Conservation (phyloP, 306 rosid species). For the Citrullus colocynthis region DNA sequence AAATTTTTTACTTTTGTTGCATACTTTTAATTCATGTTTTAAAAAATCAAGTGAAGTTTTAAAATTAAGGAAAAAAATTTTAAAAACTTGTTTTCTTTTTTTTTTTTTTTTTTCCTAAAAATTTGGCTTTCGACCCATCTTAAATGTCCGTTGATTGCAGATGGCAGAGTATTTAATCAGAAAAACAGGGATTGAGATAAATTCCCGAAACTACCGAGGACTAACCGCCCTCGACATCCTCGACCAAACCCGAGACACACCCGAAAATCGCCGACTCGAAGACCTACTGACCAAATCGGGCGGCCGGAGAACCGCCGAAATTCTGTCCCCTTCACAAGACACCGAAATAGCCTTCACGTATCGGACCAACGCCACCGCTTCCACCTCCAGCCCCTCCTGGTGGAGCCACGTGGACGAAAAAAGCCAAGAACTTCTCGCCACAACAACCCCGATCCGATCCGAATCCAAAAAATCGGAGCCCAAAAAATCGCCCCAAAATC, state of each 20-base stretch:
- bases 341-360: not conserved
- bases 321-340: conserved; percentile 9
- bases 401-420: conserved; percentile 8
- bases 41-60: too few relatives aligned
- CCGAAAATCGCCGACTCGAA: conserved; percentile 27
- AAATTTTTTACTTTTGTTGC: too few relatives aligned
- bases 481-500: not conserved
- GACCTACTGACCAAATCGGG: conserved; percentile 16
- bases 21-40: too few relatives aligned
- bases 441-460: not conserved
- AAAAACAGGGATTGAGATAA: conserved; percentile 38
- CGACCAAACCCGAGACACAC: conserved; percentile 25
- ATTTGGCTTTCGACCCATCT: too few relatives aligned
- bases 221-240: conserved; percentile 55
- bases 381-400: not conserved
- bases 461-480: not conserved
- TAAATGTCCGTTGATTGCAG: conserved; percentile 12
- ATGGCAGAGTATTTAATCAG: conserved; percentile 56
- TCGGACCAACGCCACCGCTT: not conserved
- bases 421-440: conserved; percentile 3
- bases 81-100: too few relatives aligned
- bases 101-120: too few relatives aligned
- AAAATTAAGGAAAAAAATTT: too few relatives aligned
- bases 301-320: not conserved
- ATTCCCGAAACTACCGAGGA: conserved; percentile 41